These are phyloP conservation scores for Fusarium concolor DNA, from an alignment of 2,329 filamentous ascomycete genomes.

Conservation along the genomic window DNA sequence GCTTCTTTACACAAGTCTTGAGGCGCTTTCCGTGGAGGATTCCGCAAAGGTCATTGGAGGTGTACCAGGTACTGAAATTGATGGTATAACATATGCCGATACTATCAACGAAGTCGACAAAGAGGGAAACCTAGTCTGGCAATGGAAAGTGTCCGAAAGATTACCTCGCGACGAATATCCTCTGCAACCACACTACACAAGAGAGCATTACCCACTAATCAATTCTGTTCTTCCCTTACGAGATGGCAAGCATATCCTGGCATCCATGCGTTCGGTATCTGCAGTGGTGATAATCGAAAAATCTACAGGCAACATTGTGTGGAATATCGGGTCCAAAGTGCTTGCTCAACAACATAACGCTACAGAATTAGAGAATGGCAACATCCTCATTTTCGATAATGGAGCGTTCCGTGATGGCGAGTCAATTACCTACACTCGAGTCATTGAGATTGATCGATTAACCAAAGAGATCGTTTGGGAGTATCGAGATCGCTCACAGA, in stretches of 20 bases:
- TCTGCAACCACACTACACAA: slow-evolving; percentile 47
- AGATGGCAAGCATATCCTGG: slow-evolving; percentile 46
- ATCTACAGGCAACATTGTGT: slow-evolving; percentile 45
- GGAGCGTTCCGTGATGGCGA: too few species aligned
- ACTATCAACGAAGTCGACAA: slow-evolving; percentile 48
- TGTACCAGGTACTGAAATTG: slow-evolving; percentile 41
- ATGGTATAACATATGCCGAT: slow-evolving; percentile 47
- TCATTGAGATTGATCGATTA: too few species aligned
- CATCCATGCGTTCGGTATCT: slow-evolving; percentile 47
- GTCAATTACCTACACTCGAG: too few species aligned
- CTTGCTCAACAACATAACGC: slow-evolving; percentile 49
- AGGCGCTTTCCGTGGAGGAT: slow-evolving; percentile 43
- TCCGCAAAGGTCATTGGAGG: slow-evolving; percentile 46
- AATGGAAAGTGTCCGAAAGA: slow-evolving; percentile 47
- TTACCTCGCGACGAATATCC: slow-evolving; percentile 45
- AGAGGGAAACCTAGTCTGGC: slow-evolving; percentile 42
- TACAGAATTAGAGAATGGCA: slow-evolving; percentile 47
- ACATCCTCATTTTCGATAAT: slow-evolving; percentile 50
- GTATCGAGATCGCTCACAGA: too few species aligned
- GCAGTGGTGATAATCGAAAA: slow-evolving; percentile 47
- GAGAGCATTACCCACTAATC: slow-evolving; percentile 49
- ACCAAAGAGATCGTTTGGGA: too few species aligned
- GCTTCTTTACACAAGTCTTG: slow-evolving; percentile 45
- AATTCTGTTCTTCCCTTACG: slow-evolving; percentile 47
- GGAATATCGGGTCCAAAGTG: slow-evolving; percentile 41